Evolutionary conservation across 345 rosid genomes (phyloP), one percentile per base, ranked within the genome.

Genomic region (Lumnitzera racemosa): DNA sequence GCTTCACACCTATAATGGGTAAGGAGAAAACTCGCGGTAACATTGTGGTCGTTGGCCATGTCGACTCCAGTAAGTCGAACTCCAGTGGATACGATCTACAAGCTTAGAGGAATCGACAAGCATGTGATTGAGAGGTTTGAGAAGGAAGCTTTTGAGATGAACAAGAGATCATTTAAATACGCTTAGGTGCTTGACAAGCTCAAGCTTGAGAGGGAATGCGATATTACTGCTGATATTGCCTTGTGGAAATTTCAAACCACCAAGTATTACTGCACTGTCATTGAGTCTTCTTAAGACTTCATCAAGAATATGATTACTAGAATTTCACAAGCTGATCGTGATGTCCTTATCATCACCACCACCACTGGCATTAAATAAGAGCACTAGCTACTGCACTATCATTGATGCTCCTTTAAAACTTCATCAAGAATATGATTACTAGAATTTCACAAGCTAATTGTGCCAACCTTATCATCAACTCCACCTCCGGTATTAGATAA

Each of bases 161-260:
- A 86, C 82, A 86, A 86, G 77, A 77, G 92, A 67, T 86, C 94
- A 5, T 87, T 87, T 83, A 83, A 83, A 80, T 83, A 87, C 0
- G 94, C 20, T 20, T 20, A 20, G 20, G 20, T 20, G 20, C 20
- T 20, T 20, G 20, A 20, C 20, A 20, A 20, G 79, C 88, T 88
- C 48, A 90, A 88, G 86, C 94, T 96, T 0, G 96, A 88, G 88
- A 96, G 97, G 15, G 94, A 90, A 62, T 91, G 94, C 72, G 96
- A 91, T 72, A 90, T 90, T 16, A 90, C 97, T 62, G 87, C 86
- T 61, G 96, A 86, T 52, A 87, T 90, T 77, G 96, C 96, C 53
- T 63, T 90, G 56, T 87, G 96, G 95, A 90, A 90, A 65, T 90
- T 90, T 0, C 95, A 87, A 81, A 90, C 97, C 67, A 90, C 90